Conservation (phyloP, 345 rosid genomes). For the Eucalyptus pumila region DNA sequence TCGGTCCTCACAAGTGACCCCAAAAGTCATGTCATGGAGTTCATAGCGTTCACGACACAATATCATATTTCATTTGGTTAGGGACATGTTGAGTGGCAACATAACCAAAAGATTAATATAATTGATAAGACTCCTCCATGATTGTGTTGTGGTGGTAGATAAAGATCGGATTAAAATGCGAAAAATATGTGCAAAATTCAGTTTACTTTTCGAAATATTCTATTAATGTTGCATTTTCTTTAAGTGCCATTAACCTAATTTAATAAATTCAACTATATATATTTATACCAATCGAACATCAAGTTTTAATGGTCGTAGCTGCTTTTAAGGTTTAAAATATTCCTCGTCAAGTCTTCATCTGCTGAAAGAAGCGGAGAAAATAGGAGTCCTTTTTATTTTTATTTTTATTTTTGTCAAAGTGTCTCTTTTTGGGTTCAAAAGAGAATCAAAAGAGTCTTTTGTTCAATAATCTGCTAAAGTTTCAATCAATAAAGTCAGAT, state of each 20-base stretch:
- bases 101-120: neutral
- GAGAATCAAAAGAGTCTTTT: neutral
- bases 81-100: neutral
- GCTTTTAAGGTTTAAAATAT: neutral
- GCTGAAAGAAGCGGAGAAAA: neutral
- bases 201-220: neutral
- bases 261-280: neutral
- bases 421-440: neutral
- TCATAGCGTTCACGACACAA: neutral
- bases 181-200: neutral
- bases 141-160: neutral
- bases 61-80: neutral
- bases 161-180: neutral
- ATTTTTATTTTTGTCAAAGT: neutral
- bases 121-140: neutral
- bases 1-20: neutral
- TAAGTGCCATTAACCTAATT: neutral
- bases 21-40: neutral
- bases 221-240: neutral
- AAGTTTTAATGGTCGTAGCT: neutral
- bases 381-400: neutral
- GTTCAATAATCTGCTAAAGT: neutral
- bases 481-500: neutral
- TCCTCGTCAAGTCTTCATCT: neutral
- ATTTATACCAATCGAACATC: too few species aligned